Percentiles rank a stretch among this genome's conserved stretches.
Evolutionary conservation across 257 asterid genomes (phyloP).

Genomic region (Lavandula angustifolia): DNA sequence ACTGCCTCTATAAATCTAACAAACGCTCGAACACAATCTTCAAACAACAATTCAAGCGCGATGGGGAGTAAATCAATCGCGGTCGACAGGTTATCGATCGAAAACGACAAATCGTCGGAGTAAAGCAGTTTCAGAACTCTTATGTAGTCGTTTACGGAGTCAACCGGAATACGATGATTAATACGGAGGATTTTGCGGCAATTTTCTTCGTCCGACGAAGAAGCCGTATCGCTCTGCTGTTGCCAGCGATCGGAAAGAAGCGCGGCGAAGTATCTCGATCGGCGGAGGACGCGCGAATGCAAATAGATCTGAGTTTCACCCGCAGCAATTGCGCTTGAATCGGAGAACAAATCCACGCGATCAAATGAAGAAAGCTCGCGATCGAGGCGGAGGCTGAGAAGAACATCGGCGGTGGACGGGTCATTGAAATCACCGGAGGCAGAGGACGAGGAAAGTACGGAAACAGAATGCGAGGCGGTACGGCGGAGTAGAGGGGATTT

Average conservation of each 20-base stretch:
- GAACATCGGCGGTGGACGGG: constrained; percentile 57
- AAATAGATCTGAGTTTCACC: constrained; percentile 51
- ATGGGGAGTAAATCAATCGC: constrained; percentile 68
- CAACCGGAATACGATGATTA: constrained; percentile 47
- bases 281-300: constrained; percentile 57
- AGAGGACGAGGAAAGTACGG: neutral
- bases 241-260: constrained; percentile 73
- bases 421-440: constrained; percentile 48
- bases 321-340: constrained; percentile 30
- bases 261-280: constrained; percentile 60
- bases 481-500: constrained; percentile 39
- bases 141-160: constrained; percentile 42
- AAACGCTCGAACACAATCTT: constrained; percentile 83
- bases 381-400: constrained; percentile 56
- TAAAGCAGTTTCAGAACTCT: constrained; percentile 62
- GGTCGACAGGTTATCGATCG: constrained; percentile 44
- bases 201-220: constrained; percentile 22
- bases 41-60: constrained; percentile 82
- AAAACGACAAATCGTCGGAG: constrained; percentile 46
- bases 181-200: constrained; percentile 34
- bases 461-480: constrained; percentile 27
- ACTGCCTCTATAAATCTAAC: constrained; percentile 81
- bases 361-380: constrained; percentile 28
- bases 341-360: constrained; percentile 31
- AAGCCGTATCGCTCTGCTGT: constrained; percentile 24